Base-by-base conservation (phyloP, 495 filamentous ascomycete species). In the Mycothermus thermophilus region DNA sequence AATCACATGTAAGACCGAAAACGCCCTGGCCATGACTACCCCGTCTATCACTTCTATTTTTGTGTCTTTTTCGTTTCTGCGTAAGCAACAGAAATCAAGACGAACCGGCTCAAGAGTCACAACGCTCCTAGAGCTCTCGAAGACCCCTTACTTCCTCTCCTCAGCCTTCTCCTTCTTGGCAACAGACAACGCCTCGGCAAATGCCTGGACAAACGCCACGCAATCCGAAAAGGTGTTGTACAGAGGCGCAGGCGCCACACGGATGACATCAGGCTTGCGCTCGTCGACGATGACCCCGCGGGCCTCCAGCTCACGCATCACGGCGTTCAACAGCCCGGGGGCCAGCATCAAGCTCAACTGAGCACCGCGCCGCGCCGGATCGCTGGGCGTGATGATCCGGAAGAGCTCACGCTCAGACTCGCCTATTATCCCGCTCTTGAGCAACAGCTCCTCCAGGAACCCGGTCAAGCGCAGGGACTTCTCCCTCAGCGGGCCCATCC, bases 201-300 rank as follows among this genome's bases (percentile, higher is more conserved):
- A 72, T n/a, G 63, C 72, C 36, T 69, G 57, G 13, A 77, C 75
- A 55, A 95, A 96, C 8, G 64, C 50, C 60, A 76, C 83, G 12
- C 84, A 80, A 46, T 97, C 90, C 32, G 51, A 51, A 52, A 79
- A 95, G 0, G 66, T 75, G 56, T 94, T 95, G 55, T 93, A 97
- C 34, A 96, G 49, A 22, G 90, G 87, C 20, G 83, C 77, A 1
- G 90, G 92, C 12, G 88, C 85, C n/a, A 95, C 81, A 5, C 90
- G 65, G 20, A 97, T 71, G 17, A 97, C 92, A 55, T 94, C 76
- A 14, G 90, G 90, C 50, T 74, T 77, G 42, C 90, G 63, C 62
- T 96, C 84, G 51, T 97, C 90, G 22, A 92, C 74, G 15, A 97
- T 71, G 8, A 93, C 73, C 3, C 74, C 77, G 9, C 69, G 56